Evolutionary conservation across 371 early-diverging fungal genomes (phyloP).

Genomic region (Rhizopus sp.): DNA sequence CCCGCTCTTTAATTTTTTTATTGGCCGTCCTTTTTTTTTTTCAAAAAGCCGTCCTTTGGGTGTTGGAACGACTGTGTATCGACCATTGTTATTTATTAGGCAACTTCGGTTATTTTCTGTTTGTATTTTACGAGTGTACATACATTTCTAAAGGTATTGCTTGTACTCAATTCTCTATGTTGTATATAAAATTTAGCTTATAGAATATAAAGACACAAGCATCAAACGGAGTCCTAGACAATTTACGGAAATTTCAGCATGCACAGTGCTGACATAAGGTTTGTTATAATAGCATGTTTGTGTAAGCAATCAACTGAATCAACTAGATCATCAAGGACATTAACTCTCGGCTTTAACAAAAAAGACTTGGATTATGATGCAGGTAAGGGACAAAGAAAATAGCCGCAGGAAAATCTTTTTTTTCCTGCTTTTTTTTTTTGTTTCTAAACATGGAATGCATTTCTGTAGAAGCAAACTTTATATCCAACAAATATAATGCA

Average conservation of each 20-base stretch:
- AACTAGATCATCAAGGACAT: constrained; percentile 15
- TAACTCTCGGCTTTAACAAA: constrained; percentile 13
- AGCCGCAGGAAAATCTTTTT: not conserved
- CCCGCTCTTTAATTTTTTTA: not conserved
- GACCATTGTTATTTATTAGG: too few species aligned
- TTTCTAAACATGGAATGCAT: constrained; percentile 6
- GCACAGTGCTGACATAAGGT: constrained; percentile 31
- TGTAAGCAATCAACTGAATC: not conserved
- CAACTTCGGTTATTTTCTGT: not conserved
- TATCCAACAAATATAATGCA: constrained; percentile 10
- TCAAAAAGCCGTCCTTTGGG: too few species aligned
- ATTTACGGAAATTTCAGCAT: constrained; percentile 15
- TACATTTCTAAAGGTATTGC: not conserved
- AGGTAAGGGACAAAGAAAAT: not conserved
- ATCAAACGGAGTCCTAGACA: not conserved
- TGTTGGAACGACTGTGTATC: too few species aligned
- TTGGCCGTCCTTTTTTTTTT: too few species aligned
- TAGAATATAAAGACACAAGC: not conserved
- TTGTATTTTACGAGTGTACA: constrained; percentile 4
- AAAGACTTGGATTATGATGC: constrained; percentile 8
- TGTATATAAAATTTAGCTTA: too few species aligned
- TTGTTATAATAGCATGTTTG: constrained; percentile 7
- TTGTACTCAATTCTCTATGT: too few species aligned
- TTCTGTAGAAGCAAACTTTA: constrained; percentile 10
- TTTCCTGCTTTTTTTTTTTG: constrained; percentile 5